A percentile compares a stretch with the other conserved stretches of the same genome.
phyloP scores from a whole-genome alignment of 75 land plant genomes.

The Pseudotsuga menziesii region DNA sequence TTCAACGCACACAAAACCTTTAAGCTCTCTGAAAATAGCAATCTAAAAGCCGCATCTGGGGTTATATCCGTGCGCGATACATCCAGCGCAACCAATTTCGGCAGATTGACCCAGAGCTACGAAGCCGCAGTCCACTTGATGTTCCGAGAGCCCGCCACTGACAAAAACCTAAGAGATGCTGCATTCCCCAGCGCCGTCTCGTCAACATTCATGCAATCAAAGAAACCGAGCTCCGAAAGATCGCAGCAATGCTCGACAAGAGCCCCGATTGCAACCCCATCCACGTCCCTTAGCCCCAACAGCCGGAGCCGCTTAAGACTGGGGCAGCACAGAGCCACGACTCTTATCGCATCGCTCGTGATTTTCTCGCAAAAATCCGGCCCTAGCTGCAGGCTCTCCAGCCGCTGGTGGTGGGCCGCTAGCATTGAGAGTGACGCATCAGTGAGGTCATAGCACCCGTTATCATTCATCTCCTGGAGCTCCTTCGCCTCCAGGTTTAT shows the following conservation, averaged over 20 bases:
- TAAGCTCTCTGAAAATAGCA: constrained; percentile 53
- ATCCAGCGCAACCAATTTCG: constrained; percentile 76
- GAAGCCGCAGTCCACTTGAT: constrained; percentile 67
- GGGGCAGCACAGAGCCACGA: constrained; percentile 79
- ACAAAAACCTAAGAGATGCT: constrained; percentile 57
- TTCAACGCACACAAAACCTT: constrained; percentile 80
- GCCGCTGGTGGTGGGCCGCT: constrained; percentile 76
- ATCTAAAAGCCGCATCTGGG: constrained; percentile 40
- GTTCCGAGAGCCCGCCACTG: constrained; percentile 73
- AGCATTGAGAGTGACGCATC: constrained; percentile 84
- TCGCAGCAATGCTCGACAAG: constrained; percentile 54
- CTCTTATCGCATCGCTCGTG: constrained; percentile 73
- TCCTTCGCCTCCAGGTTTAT: constrained; percentile 57
- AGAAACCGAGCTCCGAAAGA: constrained; percentile 66
- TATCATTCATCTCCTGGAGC: constrained; percentile 68
- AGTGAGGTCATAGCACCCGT: constrained; percentile 70
- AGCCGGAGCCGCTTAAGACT: constrained; percentile 58
- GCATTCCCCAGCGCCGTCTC: constrained; percentile 51
- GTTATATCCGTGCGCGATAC: constrained; percentile 87
- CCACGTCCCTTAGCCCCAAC: constrained; percentile 76
- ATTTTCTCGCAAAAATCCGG: constrained; percentile 84
- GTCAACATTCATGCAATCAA: constrained; percentile 69
- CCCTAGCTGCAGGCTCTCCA: constrained; percentile 88
- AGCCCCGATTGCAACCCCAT: constrained; percentile 57
- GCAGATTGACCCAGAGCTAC: constrained; percentile 55